phyloP scores from a whole-genome alignment of 1,284 basidiomycete species.

The Sporisorium sorghi region DNA sequence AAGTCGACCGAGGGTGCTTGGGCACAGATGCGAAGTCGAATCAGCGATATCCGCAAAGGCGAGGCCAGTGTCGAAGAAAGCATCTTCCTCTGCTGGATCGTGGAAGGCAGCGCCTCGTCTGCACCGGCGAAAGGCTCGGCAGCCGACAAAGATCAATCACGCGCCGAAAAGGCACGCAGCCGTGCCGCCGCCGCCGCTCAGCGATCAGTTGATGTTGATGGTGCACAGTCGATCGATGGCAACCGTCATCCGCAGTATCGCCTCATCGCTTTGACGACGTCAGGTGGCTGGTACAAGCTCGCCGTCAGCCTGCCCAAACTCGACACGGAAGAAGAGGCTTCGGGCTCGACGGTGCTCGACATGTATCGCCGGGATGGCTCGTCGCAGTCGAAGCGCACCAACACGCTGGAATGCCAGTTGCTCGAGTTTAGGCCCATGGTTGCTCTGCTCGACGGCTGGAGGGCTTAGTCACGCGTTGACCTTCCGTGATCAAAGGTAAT shows the following conservation, averaged over 20 bases:
- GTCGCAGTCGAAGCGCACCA: conserved; percentile 9
- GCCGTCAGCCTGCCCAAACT: conserved; percentile 24
- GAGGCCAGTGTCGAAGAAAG: conserved; percentile 58
- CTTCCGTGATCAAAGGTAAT: no score
- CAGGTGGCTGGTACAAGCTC: conserved; percentile 61
- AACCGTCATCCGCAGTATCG: conserved; percentile 12
- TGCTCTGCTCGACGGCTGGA: conserved; percentile 39
- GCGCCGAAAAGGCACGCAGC: conserved; percentile 7
- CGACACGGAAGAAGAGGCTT: neutral
- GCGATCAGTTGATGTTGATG: neutral
- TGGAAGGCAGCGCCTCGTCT: conserved; percentile 6
- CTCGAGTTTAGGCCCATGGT: conserved; percentile 43
- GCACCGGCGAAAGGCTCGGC: neutral
- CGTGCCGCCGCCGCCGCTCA: neutral
- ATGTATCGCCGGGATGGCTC: conserved; percentile 50
- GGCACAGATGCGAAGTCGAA: conserved; percentile 58
- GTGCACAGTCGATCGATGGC: neutral
- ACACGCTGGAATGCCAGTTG: conserved; percentile 27
- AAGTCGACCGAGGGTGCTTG: conserved; percentile 61
- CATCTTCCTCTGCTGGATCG: conserved; percentile 58
- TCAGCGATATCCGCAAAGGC: conserved; percentile 59
- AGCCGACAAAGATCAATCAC: neutral
- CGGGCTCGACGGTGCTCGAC: conserved; percentile 48
- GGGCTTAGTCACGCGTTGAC: no score
- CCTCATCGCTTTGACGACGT: conserved; percentile 59